Percentiles rank a stretch among this genome's conserved stretches.
phyloP scores from a whole-genome alignment of 2,329 filamentous ascomycete species.

The Microsporum ferrugineum region DNA sequence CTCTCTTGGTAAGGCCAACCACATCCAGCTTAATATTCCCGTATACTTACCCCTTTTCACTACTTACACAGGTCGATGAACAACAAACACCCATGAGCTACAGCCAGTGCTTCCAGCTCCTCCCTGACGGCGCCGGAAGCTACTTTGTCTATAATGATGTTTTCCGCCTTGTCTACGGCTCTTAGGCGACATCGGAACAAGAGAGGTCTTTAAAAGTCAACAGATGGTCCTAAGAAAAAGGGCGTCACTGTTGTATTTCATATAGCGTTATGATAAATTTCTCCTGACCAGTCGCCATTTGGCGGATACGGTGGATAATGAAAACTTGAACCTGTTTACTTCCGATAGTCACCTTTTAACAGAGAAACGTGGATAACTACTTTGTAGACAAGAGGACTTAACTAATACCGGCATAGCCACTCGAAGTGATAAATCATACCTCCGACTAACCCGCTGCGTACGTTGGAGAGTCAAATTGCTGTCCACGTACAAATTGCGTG shows the following conservation, averaged over 20 bases:
- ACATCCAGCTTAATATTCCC: slow-evolving; percentile 6
- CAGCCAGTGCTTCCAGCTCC: slow-evolving; percentile 77
- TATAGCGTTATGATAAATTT: neutral
- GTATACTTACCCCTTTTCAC: neutral
- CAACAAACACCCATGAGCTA: slow-evolving; percentile 82
- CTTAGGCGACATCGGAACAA: neutral
- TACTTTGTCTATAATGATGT: slow-evolving; percentile 91
- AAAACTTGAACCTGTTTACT: neutral
- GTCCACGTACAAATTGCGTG: neutral
- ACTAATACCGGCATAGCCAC: neutral
- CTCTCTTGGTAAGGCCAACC: slow-evolving; percentile 55
- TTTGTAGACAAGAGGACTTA: neutral
- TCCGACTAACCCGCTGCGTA: neutral
- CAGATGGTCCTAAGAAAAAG: neutral
- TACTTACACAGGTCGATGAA: slow-evolving; percentile 59
- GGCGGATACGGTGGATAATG: neutral
- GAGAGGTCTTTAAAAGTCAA: neutral
- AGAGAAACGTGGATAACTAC: neutral
- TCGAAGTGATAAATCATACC: neutral
- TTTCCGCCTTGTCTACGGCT: slow-evolving; percentile 66
- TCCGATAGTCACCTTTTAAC: neutral
- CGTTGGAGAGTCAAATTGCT: neutral
- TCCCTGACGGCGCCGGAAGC: slow-evolving; percentile 52
- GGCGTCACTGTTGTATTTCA: neutral
- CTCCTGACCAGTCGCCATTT: neutral